Evolutionary conservation across 352 stramenopile genomes (phyloP).

Genomic region (Globisporangium cederbergense): DNA sequence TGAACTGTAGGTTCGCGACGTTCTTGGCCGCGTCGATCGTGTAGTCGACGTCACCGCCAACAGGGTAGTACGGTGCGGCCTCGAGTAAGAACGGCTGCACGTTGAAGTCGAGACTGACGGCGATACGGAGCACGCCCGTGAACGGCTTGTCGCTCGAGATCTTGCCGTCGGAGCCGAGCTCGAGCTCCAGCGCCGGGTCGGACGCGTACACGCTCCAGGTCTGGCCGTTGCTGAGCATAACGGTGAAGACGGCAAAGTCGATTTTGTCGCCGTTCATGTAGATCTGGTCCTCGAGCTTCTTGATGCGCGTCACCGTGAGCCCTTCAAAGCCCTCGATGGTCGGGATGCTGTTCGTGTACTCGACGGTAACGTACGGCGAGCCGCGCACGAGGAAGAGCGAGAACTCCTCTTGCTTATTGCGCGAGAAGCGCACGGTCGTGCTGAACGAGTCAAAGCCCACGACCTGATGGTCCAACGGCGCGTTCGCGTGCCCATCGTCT

Average conservation of each 20-base stretch:
- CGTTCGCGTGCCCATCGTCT: background rate
- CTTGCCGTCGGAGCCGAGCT: constrained; percentile 24
- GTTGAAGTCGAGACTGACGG: constrained; percentile 36
- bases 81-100: constrained; percentile 51
- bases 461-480: constrained; percentile 43
- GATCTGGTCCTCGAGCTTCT: constrained; percentile 38
- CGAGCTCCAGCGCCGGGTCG: constrained; percentile 39
- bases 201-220: constrained; percentile 68
- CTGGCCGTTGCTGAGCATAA: constrained; percentile 58
- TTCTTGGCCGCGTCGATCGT: constrained; percentile 26
- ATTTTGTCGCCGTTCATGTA: constrained; percentile 40
- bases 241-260: constrained; percentile 45
- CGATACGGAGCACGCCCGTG: constrained; percentile 55
- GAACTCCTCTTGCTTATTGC: constrained; percentile 38
- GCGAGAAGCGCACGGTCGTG: constrained; percentile 57
- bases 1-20: constrained; percentile 43
- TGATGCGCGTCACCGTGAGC: constrained; percentile 43
- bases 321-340: constrained; percentile 52
- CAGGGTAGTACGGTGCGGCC: constrained; percentile 49
- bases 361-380: constrained; percentile 77
- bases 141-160: constrained; percentile 33
- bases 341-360: constrained; percentile 53
- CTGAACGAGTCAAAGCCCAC: constrained; percentile 69
- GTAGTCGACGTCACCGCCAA: constrained; percentile 53
- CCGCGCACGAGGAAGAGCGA: constrained; percentile 62